A percentile compares a stretch with the other conserved stretches of the same genome.
Conservation (phyloP, 73 alveolate species). For the Breviolum minutum region DNA sequence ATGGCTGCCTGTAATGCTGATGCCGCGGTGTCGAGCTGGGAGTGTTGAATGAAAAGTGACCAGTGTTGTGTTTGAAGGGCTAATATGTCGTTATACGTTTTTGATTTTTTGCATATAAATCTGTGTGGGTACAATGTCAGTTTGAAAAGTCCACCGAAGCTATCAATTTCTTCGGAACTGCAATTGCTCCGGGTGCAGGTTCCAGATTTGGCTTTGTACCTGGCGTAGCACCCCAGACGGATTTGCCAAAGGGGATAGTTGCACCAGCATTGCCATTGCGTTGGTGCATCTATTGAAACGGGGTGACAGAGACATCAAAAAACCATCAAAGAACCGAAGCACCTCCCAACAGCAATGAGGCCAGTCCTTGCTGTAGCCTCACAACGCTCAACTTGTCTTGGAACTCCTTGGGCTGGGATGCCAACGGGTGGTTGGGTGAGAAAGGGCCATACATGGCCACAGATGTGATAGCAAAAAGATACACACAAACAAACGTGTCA, state of each 20-base stretch:
- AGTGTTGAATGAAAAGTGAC: neutral
- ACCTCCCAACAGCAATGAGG: neutral
- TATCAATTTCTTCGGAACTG: neutral
- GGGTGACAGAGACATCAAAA: neutral
- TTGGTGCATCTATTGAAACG: no score
- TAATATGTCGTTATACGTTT: no score
- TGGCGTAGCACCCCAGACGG: neutral
- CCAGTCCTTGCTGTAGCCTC: constrained; percentile 84
- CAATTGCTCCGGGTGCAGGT: neutral
- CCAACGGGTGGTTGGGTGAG: neutral
- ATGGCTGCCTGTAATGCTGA: constrained; percentile 61
- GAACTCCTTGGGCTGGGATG: constrained; percentile 51
- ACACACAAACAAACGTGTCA: no score
- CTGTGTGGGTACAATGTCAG: neutral
- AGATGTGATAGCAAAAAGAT: no score
- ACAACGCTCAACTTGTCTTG: constrained; percentile 66
- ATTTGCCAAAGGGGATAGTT: neutral
- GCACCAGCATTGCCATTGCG: no score
- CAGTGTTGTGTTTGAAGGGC: neutral
- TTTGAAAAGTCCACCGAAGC: neutral
- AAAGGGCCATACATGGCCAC: neutral
- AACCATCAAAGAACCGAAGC: neutral
- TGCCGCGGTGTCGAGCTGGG: neutral
- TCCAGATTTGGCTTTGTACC: constrained; percentile 62
- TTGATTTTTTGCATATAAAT: no score